Evolutionary conservation across 352 stramenopile species (phyloP), one percentile per base, ranked within the genome.

Genomic region (Elongisporangium senticosum): DNA sequence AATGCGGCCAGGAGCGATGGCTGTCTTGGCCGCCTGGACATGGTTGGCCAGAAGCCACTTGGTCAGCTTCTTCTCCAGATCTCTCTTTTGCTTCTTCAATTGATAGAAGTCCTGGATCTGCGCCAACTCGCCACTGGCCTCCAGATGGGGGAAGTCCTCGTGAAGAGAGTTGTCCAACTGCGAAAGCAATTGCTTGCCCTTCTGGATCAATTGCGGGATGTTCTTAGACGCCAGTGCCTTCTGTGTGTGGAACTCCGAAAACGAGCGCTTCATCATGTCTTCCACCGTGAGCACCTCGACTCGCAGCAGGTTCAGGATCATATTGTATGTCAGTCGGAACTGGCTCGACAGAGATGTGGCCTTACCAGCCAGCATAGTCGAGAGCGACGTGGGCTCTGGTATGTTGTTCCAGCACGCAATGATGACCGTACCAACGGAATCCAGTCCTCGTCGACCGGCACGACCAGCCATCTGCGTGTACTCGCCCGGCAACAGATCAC

Each of bases 321-420:
- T 99, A 57, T 97, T 98, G 74, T 98, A 99, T n/a, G 94, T 98
- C 56, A 99, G 71, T 7, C 97, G 83, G 77, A 99, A 99, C 75
- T 98, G 94, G 58, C 91, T 98, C 53, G 89, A 88, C 5, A 99
- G 79, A 52, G 93, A 93, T 13, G 95, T 98, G 6, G 96, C 93
- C 51, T 91, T 93, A 22, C 97, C 97, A 21, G 94, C 98, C 22
- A 99, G 73, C 87, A 99, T 98, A 24, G 89, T 95, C 63, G 90
- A 81, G 52, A 98, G 69, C 13, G 95, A 90, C 40, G 71, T 91
- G 0, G 68, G 96, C 61, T 99, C 97, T 61, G 99, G 98, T 51
- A 99, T 97, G 69, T 99, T 96, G 50, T 99, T 89, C 83, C 83
- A 92, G 67, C 83, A 92, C 74, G 99, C 98, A 77, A 98, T 97